phyloP scores from a whole-genome alignment of 2,329 filamentous ascomycete species.

The Nemania bipapillata region DNA sequence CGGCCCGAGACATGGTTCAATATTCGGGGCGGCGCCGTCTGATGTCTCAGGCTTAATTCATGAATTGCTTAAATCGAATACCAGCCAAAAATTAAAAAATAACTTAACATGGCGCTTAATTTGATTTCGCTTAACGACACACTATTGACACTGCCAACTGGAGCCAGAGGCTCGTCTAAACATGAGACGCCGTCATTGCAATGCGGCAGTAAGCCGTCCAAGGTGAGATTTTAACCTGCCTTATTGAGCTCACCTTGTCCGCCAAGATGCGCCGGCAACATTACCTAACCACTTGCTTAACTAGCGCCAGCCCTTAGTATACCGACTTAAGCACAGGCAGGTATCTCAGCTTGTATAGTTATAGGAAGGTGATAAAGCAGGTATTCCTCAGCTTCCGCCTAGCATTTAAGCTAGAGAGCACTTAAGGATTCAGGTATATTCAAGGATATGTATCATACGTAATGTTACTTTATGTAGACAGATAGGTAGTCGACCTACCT shows the following conservation, averaged over 20 bases:
- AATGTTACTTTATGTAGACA: too few species aligned
- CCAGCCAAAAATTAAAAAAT: neutral
- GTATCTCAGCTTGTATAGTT: neutral
- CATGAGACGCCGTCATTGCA: conserved; percentile 3
- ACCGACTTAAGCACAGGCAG: neutral
- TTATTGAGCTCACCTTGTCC: neutral
- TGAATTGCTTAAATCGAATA: neutral
- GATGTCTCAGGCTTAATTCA: conserved; percentile 7
- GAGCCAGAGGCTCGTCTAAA: neutral
- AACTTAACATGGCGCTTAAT: neutral
- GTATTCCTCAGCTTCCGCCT: conserved; percentile 6
- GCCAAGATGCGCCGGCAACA: neutral
- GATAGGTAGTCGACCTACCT: neutral
- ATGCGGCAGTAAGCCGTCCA: neutral
- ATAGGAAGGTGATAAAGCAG: conserved; percentile 20
- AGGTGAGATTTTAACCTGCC: conserved; percentile 19
- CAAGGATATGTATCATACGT: conserved; percentile 15
- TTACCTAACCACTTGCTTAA: neutral
- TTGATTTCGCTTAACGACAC: conserved; percentile 2
- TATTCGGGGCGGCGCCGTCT: conserved; percentile 3
- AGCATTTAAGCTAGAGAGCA: neutral
- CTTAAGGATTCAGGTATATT: conserved; percentile 9
- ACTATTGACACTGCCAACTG: conserved; percentile 22
- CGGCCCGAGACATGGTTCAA: conserved; percentile 30
- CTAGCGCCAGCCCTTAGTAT: neutral